These are phyloP conservation scores for Pseudoscleropodium purum DNA, from an alignment of 225 moss, liverwort and hornwort genomes.

Conservation along the genomic window DNA sequence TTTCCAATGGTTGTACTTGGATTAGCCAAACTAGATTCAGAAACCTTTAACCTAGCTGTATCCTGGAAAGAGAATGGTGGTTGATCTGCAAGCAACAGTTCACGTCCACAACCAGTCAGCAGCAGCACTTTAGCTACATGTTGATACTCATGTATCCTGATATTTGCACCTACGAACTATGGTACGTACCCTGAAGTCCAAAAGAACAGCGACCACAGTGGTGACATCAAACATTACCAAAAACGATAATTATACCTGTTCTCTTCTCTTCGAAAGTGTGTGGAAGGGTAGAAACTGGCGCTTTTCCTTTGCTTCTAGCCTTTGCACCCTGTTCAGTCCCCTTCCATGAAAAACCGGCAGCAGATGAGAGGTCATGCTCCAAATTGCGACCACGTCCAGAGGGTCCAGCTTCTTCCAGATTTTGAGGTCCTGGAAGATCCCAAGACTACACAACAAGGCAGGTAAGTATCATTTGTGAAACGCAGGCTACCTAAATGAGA, in stretches of 20 bases:
- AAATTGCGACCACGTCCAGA: slow-evolving; percentile 61
- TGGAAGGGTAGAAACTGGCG: slow-evolving; percentile 7
- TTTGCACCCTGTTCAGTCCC: slow-evolving; percentile 36
- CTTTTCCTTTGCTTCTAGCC: slow-evolving; percentile 65
- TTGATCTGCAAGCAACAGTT: slow-evolving; percentile 23
- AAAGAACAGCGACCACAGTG: neutral
- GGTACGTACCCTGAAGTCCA: neutral
- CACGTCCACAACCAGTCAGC: neutral
- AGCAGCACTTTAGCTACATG: neutral
- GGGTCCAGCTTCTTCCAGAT: slow-evolving; percentile 65
- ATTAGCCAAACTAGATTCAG: slow-evolving; percentile 35
- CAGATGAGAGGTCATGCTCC: slow-evolving; percentile 38
- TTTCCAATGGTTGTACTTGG: slow-evolving; percentile 28
- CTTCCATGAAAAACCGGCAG: slow-evolving; percentile 40
- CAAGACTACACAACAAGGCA: slow-evolving; percentile 30
- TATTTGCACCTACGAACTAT: neutral
- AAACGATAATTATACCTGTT: neutral
- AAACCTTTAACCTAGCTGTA: slow-evolving; percentile 34
- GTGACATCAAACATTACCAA: neutral
- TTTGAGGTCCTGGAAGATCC: slow-evolving; percentile 37
- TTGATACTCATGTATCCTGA: neutral
- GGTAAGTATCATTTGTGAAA: neutral
- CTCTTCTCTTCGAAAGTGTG: slow-evolving; percentile 36
- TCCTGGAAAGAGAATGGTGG: slow-evolving; percentile 30
- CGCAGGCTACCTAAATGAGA: neutral